Evolutionary conservation across 1,284 basidiomycete genomes (phyloP).

Genomic region (Microbotryum silenes-acaulis): DNA sequence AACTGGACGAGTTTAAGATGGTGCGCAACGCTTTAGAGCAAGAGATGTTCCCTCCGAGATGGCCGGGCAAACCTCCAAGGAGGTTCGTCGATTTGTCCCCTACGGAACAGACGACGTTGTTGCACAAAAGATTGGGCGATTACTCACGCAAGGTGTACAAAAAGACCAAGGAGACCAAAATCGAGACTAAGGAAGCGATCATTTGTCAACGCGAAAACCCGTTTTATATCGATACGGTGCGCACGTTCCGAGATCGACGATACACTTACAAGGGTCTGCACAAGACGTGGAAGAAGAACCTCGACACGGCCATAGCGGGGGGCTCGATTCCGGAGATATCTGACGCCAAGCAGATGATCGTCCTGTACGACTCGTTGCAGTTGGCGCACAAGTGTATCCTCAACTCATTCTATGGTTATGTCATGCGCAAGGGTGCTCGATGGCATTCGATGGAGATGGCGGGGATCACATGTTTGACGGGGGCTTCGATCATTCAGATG

Average conservation of each 20-base stretch:
- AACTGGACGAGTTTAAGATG: slow-evolving; percentile 98
- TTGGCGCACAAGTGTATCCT: slow-evolving; percentile 99
- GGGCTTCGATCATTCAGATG: slow-evolving; percentile 99
- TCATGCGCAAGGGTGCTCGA: slow-evolving; percentile 98
- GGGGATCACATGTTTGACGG: slow-evolving; percentile 96
- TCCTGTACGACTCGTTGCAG: slow-evolving; percentile 99
- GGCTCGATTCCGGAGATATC: slow-evolving; percentile 75
- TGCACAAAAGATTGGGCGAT: slow-evolving; percentile 95
- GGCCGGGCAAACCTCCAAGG: slow-evolving; percentile 62
- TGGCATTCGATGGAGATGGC: slow-evolving; percentile 99
- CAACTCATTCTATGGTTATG: slow-evolving; percentile 99
- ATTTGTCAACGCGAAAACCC: slow-evolving; percentile 98
- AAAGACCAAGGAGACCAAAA: slow-evolving; percentile 97
- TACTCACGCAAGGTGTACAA: slow-evolving; percentile 98
- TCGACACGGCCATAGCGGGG: slow-evolving; percentile 67
- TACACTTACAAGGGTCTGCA: slow-evolving; percentile 99
- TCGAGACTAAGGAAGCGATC: slow-evolving; percentile 88
- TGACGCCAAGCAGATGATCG: slow-evolving; percentile 99
- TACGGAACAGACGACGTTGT: slow-evolving; percentile 78
- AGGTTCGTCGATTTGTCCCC: slow-evolving; percentile 78
- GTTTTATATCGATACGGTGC: slow-evolving; percentile 98
- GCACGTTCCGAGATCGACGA: slow-evolving; percentile 91
- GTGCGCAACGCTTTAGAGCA: slow-evolving; percentile 94
- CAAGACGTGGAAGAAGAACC: slow-evolving; percentile 99
- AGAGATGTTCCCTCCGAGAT: slow-evolving; percentile 81